A percentile compares a stretch with the other conserved stretches of the same genome.
These are phyloP conservation scores for Linanthus parryae DNA, from an alignment of 148 eudicot genomes.

Conservation along the genomic window DNA sequence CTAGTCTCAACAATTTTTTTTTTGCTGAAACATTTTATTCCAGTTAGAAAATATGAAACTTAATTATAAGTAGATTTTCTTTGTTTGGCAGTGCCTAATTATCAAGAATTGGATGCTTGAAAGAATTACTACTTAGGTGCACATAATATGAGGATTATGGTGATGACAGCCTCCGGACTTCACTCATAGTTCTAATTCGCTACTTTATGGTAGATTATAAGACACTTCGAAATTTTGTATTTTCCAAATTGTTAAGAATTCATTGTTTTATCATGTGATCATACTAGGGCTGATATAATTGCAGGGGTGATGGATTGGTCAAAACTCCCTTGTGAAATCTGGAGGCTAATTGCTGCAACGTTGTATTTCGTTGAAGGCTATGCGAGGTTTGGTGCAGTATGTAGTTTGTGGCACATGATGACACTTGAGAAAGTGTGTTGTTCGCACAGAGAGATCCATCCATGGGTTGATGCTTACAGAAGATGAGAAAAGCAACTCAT, in stretches of 20 bases:
- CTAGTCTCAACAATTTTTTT: no score
- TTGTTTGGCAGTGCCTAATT: not conserved
- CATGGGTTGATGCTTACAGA: conserved; percentile 12
- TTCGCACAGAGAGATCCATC: not conserved
- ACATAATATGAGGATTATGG: no score
- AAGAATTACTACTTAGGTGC: no score
- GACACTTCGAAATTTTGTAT: not conserved
- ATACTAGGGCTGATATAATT: not conserved
- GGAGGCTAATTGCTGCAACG: not conserved
- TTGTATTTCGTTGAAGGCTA: conserved; percentile 1
- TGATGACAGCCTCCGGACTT: no score
- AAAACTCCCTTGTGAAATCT: conserved; percentile 1
- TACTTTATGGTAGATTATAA: not conserved
- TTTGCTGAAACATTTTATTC: no score
- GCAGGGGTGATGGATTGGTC: conserved; percentile 1
- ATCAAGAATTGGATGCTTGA: no score
- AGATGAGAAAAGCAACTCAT: not conserved
- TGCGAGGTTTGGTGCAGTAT: conserved; percentile 4
- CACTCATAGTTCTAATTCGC: not conserved
- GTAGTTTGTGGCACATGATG: not conserved
- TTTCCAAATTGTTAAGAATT: not conserved
- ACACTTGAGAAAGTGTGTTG: not conserved
- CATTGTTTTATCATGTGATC: not conserved
- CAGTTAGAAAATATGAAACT: no score
- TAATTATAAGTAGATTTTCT: not conserved